Conservation (phyloP, 176 grass and related monocot species). For the Juncus inflexus region DNA sequence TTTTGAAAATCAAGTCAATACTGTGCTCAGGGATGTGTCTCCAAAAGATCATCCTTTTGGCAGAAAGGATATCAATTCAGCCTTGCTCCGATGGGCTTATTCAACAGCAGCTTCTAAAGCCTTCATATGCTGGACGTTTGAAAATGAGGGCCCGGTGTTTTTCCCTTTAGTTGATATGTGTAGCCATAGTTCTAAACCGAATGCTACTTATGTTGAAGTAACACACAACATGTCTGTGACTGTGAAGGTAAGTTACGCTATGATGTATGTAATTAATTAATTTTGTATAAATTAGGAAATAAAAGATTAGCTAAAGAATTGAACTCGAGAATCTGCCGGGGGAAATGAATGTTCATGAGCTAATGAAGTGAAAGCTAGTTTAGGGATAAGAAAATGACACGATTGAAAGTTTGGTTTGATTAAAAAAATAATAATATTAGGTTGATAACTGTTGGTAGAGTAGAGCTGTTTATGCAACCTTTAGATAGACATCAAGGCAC, state of each 20-base stretch:
- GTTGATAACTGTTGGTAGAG: too few species aligned
- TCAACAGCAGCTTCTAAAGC: conserved; percentile 78
- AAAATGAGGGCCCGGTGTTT: conserved; percentile 60
- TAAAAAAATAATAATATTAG: too few species aligned
- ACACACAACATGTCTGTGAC: conserved; percentile 71
- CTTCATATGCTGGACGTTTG: conserved; percentile 16
- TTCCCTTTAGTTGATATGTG: conserved; percentile 97
- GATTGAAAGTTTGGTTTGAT: too few species aligned
- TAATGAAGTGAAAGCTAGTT: too few species aligned
- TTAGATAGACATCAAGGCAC: too few species aligned
- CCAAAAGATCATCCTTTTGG: conserved; percentile 58
- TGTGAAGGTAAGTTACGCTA: conserved; percentile 55
- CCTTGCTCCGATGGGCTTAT: conserved; percentile 93
- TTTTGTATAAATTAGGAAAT: too few species aligned
- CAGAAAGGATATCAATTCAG: conserved; percentile 73
- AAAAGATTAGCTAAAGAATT: too few species aligned
- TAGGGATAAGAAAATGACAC: too few species aligned
- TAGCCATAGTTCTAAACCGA: conserved; percentile 81
- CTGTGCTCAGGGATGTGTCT: conserved; percentile 35
- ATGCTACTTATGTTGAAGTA: conserved; percentile 73
- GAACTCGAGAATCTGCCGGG: too few species aligned
- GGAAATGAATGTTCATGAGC: too few species aligned
- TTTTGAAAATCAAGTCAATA: conserved; percentile 58
- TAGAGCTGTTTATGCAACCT: too few species aligned
- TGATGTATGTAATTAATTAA: too few species aligned